Percentiles rank a stretch among this genome's conserved stretches.
phyloP scores from a whole-genome alignment of 768 basidiomycete genomes.

The Kwoniella dejecticola region DNA sequence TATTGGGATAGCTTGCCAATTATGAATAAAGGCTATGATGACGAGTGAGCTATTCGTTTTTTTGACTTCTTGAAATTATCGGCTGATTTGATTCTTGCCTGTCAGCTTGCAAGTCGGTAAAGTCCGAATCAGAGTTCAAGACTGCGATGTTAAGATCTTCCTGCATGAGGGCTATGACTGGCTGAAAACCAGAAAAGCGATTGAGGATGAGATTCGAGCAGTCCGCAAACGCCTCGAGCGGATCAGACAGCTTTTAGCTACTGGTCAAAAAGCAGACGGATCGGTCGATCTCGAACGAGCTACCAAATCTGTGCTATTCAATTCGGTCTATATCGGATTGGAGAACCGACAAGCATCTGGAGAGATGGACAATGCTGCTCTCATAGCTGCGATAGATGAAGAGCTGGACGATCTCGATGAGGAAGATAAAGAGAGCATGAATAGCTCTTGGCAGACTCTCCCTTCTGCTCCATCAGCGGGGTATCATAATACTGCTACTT shows the following conservation, averaged over 20 bases:
- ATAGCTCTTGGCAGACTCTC: slow-evolving; percentile 85
- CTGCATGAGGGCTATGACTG: slow-evolving; percentile 97
- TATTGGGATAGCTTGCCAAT: slow-evolving; percentile 56
- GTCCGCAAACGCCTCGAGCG: slow-evolving; percentile 83
- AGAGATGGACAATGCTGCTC: slow-evolving; percentile 70
- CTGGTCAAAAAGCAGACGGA: slow-evolving; percentile 80
- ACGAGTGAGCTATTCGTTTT: slow-evolving; percentile 37
- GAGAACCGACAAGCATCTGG: slow-evolving; percentile 66
- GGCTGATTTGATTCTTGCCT: too few relatives aligned
- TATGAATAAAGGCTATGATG: slow-evolving; percentile 16
- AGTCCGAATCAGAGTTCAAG: slow-evolving; percentile 56
- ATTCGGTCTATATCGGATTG: slow-evolving; percentile 92
- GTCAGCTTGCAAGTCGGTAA: slow-evolving; percentile 39
- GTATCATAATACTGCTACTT: too few relatives aligned
- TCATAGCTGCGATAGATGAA: slow-evolving; percentile 90
- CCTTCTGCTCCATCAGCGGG: slow-evolving; percentile 43
- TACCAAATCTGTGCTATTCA: slow-evolving; percentile 79
- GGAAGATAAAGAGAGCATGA: slow-evolving; percentile 68
- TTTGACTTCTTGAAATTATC: too few relatives aligned
- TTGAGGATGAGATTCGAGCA: slow-evolving; percentile 83
- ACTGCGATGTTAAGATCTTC: slow-evolving; percentile 68
- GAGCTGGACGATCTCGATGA: slow-evolving; percentile 67
- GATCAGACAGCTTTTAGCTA: slow-evolving; percentile 88
- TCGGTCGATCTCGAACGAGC: slow-evolving; percentile 61
- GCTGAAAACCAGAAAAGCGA: slow-evolving; percentile 76